Conservation (phyloP, 78 protist species). For the Tieghemostelium lacteum region DNA sequence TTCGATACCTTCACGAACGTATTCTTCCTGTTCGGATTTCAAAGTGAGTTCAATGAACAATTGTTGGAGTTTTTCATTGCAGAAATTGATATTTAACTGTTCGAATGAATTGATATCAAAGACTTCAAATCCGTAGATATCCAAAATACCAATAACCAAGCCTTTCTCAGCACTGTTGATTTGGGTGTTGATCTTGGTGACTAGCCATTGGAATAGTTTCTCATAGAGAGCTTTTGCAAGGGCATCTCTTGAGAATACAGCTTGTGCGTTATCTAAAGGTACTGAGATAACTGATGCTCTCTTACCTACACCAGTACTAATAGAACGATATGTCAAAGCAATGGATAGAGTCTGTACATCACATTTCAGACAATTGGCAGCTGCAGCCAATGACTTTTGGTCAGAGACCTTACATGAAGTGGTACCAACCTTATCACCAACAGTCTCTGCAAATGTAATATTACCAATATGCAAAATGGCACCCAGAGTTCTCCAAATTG, state of each 20-base stretch:
- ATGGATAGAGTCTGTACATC: slow-evolving; percentile 22
- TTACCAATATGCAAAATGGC: slow-evolving; percentile 90
- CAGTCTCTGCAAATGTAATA: slow-evolving; percentile 73
- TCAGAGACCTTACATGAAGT: slow-evolving; percentile 22
- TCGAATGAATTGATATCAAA: slow-evolving; percentile 92
- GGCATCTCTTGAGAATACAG: slow-evolving; percentile 88
- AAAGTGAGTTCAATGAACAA: slow-evolving; percentile 94
- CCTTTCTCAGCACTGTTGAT: slow-evolving; percentile 55
- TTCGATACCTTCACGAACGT: slow-evolving; percentile 89
- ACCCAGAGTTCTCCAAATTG: slow-evolving; percentile 75
- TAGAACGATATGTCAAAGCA: slow-evolving; percentile 74
- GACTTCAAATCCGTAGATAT: slow-evolving; percentile 97
- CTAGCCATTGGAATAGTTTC: slow-evolving; percentile 88
- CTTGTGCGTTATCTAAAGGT: slow-evolving; percentile 74
- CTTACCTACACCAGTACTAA: slow-evolving; percentile 81
- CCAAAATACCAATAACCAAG: slow-evolving; percentile 89
- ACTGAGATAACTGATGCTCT: slow-evolving; percentile 69
- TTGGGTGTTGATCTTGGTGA: slow-evolving; percentile 58
- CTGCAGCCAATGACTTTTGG: slow-evolving; percentile 23
- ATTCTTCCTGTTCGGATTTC: slow-evolving; percentile 95
- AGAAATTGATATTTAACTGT: slow-evolving; percentile 97
- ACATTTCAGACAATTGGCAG: slow-evolving; percentile 56
- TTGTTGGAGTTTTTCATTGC: slow-evolving; percentile 97
- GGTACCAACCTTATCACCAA: slow-evolving; percentile 47
- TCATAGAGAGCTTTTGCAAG: slow-evolving; percentile 88